Evolutionary conservation across 768 basidiomycete genomes (phyloP).

Genomic region (Agrocybe praecox): DNA sequence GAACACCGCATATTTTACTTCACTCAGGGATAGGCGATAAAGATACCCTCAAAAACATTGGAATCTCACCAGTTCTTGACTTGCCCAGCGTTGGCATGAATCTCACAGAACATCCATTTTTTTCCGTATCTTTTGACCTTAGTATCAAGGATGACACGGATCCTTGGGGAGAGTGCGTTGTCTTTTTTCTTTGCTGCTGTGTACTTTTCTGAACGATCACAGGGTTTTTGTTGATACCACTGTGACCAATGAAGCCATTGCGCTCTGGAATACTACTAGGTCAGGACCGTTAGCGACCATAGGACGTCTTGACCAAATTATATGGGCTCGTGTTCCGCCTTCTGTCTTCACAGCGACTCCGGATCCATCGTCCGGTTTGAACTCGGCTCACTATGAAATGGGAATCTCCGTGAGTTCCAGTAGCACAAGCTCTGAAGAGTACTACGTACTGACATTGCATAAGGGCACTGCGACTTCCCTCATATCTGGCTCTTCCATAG

Average conservation of each 20-base stretch:
- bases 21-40: constrained; percentile 32
- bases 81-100: constrained; percentile 32
- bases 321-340: constrained; percentile 31
- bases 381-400: constrained; percentile 36
- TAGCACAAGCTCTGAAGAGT: too few relatives aligned
- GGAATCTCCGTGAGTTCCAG: constrained; percentile 29
- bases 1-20: constrained; percentile 30
- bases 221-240: constrained; percentile 20
- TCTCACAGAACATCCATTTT: constrained; percentile 28
- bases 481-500: constrained; percentile 22
- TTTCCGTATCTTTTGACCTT: constrained; percentile 18
- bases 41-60: constrained; percentile 22
- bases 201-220: not conserved
- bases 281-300: constrained; percentile 27
- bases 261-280: constrained; percentile 27
- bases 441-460: constrained; percentile 22
- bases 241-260: constrained; percentile 19
- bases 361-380: constrained; percentile 39
- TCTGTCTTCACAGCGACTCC: constrained; percentile 28
- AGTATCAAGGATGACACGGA: constrained; percentile 23
- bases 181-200: not conserved
- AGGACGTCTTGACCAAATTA: constrained; percentile 21
- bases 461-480: constrained; percentile 26
- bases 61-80: constrained; percentile 23
- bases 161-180: not conserved